phyloP scores from a whole-genome alignment of 805 yeast genomes.

The Scheffersomyces ergatensis region DNA sequence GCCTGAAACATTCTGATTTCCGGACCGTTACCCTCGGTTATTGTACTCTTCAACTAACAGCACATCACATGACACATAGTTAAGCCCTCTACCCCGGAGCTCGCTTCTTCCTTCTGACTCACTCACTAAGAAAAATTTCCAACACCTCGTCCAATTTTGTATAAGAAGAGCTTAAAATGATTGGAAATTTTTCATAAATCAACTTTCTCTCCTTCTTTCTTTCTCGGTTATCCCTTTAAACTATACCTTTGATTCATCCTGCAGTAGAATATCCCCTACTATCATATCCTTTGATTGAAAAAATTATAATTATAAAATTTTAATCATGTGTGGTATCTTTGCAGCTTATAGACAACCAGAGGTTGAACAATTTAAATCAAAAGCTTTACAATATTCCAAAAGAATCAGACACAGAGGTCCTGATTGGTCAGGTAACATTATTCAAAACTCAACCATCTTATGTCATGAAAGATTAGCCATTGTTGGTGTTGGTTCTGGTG shows the following conservation, averaged over 20 bases:
- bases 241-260: no score
- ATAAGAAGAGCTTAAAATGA: no score
- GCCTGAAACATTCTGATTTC: not conserved
- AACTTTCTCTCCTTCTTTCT: no score
- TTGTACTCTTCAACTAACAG: no score
- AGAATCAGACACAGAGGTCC: slow-evolving; percentile 99
- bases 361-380: slow-evolving; percentile 75
- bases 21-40: not conserved
- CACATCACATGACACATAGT: not conserved
- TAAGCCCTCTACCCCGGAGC: not conserved
- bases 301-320: not conserved
- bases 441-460: slow-evolving; percentile 75
- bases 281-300: not conserved
- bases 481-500: slow-evolving; percentile 96
- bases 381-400: slow-evolving; percentile 87
- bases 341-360: slow-evolving; percentile 86
- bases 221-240: no score
- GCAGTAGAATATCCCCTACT: no score
- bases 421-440: slow-evolving; percentile 94
- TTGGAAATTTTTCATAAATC: no score
- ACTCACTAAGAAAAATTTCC: not conserved
- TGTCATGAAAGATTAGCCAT: slow-evolving; percentile 96
- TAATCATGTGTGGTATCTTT: slow-evolving; percentile 92
- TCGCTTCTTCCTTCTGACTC: not conserved
- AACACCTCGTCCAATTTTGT: no score